Conservation (phyloP, 192 early-diverging fungal genomes). For the Allomyces arbusculus region DNA sequence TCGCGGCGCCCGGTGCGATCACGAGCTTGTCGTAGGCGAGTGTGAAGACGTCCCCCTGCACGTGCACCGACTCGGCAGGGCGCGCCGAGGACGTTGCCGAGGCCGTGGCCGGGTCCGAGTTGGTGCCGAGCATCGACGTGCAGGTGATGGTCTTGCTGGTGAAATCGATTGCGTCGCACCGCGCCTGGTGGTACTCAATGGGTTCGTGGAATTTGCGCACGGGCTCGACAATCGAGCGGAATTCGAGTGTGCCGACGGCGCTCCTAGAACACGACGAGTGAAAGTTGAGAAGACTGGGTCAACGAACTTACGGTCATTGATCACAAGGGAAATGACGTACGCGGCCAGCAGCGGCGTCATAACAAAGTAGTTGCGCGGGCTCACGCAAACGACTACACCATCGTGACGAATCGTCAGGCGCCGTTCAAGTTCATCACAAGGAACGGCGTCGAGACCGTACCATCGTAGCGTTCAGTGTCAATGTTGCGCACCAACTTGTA, state of each 20-base stretch:
- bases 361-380: conserved; percentile 51
- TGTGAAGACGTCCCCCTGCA: conserved; percentile 14
- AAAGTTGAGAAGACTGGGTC: background rate
- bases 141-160: conserved; percentile 17
- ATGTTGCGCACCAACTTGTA: conserved; percentile 52
- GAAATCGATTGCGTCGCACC: conserved; percentile 26
- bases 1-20: conserved; percentile 55
- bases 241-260: conserved; percentile 70
- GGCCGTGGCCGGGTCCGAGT: background rate
- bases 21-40: conserved; percentile 64
- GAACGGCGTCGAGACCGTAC: conserved; percentile 5
- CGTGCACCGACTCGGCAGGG: background rate
- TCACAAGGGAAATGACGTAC: background rate
- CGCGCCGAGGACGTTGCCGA: background rate
- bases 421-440: background rate
- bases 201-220: conserved; percentile 34
- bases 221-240: conserved; percentile 68
- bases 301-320: background rate
- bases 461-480: conserved; percentile 42
- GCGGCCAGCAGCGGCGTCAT: conserved; percentile 69
- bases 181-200: conserved; percentile 46
- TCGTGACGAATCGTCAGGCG: background rate
- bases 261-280: conserved; percentile 18
- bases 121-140: conserved; percentile 13
- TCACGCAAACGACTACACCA: background rate